phyloP scores from a whole-genome alignment of 805 yeast genomes.

The Candida endomychidarum region DNA sequence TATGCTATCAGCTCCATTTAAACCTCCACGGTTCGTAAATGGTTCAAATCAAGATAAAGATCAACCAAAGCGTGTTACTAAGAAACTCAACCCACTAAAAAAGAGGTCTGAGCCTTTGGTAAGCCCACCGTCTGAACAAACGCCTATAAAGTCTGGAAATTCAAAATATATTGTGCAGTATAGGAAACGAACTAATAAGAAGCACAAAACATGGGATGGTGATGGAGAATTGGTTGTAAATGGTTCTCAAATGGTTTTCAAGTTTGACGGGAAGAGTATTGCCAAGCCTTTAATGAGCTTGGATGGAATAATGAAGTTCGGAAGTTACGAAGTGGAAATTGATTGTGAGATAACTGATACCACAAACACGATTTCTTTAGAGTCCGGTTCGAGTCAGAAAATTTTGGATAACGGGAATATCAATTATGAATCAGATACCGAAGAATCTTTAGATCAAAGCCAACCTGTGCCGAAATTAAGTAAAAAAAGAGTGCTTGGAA shows the following conservation, averaged over 20 bases:
- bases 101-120: neutral
- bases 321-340: conserved; percentile 61
- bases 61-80: neutral
- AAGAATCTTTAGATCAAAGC: too few species aligned
- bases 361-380: too few species aligned
- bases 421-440: too few species aligned
- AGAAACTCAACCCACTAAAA: neutral
- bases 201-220: conserved; percentile 93
- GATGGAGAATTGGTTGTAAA: conserved; percentile 63
- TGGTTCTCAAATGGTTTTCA: conserved; percentile 21
- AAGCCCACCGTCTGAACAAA: neutral
- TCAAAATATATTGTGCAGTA: conserved; percentile 47
- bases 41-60: neutral
- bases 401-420: too few species aligned
- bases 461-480: too few species aligned
- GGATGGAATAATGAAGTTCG: conserved; percentile 32
- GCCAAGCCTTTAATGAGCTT: conserved; percentile 12
- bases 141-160: neutral
- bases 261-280: conserved; percentile 27
- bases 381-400: too few species aligned
- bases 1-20: conserved; percentile 44
- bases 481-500: neutral
- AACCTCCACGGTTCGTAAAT: conserved; percentile 42
- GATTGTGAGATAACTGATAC: conserved; percentile 42
- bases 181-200: conserved; percentile 71